phyloP scores from a whole-genome alignment of 305 asterid genomes.

The Fraxinus floribunda region DNA sequence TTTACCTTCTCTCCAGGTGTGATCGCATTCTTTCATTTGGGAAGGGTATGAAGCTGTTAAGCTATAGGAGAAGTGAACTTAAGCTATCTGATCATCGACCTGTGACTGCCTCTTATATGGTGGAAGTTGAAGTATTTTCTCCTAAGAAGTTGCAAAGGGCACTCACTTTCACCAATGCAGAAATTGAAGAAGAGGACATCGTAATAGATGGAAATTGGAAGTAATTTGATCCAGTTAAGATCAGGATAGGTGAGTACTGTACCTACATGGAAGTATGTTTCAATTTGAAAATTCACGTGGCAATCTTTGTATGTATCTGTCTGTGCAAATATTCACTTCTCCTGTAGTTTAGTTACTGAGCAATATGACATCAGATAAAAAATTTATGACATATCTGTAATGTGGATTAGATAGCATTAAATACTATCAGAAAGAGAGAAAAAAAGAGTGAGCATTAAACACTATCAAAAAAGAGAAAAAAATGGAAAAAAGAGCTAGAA shows the following conservation, averaged over 20 bases:
- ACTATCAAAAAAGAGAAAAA: no score
- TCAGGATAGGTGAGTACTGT: slow-evolving; percentile 46
- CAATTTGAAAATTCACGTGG: not conserved
- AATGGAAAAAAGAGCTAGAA: not conserved
- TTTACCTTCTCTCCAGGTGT: slow-evolving; percentile 53
- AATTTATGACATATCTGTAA: not conserved
- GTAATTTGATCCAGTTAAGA: slow-evolving; percentile 28
- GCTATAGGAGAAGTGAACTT: slow-evolving; percentile 67
- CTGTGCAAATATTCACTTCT: not conserved
- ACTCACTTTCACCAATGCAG: slow-evolving; percentile 84
- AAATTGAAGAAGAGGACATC: slow-evolving; percentile 60
- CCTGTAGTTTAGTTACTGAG: not conserved
- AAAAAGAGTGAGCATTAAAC: no score
- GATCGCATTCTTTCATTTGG: slow-evolving; percentile 83
- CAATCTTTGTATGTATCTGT: not conserved
- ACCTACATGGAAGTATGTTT: not conserved
- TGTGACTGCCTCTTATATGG: slow-evolving; percentile 69
- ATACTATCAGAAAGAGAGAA: no score
- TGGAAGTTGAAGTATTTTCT: slow-evolving; percentile 83
- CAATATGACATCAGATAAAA: not conserved
- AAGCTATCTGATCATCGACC: slow-evolving; percentile 90
- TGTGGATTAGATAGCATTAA: not conserved
- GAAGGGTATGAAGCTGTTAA: slow-evolving; percentile 64
- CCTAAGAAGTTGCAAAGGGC: slow-evolving; percentile 77
- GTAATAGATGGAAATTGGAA: slow-evolving; percentile 33